A percentile compares a stretch with the other conserved stretches of the same genome.
These are phyloP conservation scores for Daldinia loculata DNA, from an alignment of 495 filamentous ascomycete species.

Conservation along the genomic window DNA sequence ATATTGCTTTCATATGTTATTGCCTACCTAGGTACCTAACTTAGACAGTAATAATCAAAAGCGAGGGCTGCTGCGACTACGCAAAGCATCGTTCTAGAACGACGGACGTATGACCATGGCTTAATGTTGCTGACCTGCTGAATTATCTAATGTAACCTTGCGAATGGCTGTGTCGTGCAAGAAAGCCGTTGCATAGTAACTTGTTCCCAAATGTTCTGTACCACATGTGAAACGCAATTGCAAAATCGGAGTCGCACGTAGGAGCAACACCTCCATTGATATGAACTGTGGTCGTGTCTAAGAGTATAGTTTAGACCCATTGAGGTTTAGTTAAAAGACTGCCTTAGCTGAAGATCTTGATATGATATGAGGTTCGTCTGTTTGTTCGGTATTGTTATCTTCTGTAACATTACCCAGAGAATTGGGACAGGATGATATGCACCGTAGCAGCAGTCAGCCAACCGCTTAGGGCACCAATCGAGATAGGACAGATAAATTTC, in stretches of 20 bases:
- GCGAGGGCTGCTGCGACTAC: neutral
- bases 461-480: constrained; percentile 7
- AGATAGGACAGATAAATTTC: constrained; percentile 1
- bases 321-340: neutral
- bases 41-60: neutral
- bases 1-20: neutral
- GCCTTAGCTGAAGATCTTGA: neutral
- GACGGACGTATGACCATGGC: neutral
- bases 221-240: neutral
- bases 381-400: constrained; percentile 14
- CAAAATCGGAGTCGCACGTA: neutral
- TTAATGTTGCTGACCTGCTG: constrained; percentile 4
- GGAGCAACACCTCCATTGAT: constrained; percentile 2
- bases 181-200: constrained; percentile 3
- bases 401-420: constrained; percentile 35
- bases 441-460: constrained; percentile 25
- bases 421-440: constrained; percentile 21
- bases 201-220: neutral
- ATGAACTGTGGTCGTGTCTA: neutral
- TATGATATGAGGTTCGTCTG: neutral
- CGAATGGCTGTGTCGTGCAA: neutral
- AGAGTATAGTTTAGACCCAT: neutral
- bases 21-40: neutral
- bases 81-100: neutral
- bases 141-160: constrained; percentile 29